Evolutionary conservation across 805 yeast species (phyloP).

Genomic region (Hanseniaspora osmophila): DNA sequence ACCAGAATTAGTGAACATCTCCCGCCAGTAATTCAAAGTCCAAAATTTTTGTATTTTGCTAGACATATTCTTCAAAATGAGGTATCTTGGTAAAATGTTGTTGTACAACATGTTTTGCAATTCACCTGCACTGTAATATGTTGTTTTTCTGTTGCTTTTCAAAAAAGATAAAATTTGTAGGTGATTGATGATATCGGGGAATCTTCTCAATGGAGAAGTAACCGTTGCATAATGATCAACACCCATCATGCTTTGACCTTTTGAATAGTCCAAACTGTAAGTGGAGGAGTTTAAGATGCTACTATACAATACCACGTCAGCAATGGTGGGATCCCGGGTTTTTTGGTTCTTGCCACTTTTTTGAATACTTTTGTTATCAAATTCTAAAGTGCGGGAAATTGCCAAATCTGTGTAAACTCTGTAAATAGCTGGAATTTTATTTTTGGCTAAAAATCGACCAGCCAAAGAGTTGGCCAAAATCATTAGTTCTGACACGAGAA

Average conservation of each 20-base stretch:
- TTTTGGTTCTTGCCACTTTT: slow-evolving; percentile 1
- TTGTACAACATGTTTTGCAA: slow-evolving; percentile 15
- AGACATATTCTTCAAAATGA: slow-evolving; percentile 22
- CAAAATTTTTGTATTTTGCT: slow-evolving; percentile 25
- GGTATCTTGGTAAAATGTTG: slow-evolving; percentile 33
- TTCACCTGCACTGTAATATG: slow-evolving; percentile 21
- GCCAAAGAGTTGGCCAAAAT: slow-evolving; percentile 55
- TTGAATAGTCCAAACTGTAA: slow-evolving; percentile 28
- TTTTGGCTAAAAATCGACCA: slow-evolving; percentile 31
- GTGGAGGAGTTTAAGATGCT: slow-evolving; percentile 40
- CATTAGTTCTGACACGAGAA: slow-evolving; percentile 75
- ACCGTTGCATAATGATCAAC: slow-evolving; percentile 50
- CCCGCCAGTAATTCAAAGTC: slow-evolving; percentile 19
- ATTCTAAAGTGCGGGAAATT: slow-evolving; percentile 10
- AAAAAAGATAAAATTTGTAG: slow-evolving; percentile 39
- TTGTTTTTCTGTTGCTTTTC: slow-evolving; percentile 26
- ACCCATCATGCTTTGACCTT: slow-evolving; percentile 50
- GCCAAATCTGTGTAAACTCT: slow-evolving; percentile 24
- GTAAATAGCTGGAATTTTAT: slow-evolving; percentile 36
- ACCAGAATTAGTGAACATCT: slow-evolving; percentile 7
- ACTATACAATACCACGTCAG: slow-evolving; percentile 21
- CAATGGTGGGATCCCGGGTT: slow-evolving; percentile 27
- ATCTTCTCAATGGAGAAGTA: slow-evolving; percentile 82
- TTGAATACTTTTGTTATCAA: background rate
- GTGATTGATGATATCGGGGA: slow-evolving; percentile 68